Base-by-base conservation (phyloP, 441 rosid genomes). In the Manihot esculenta region DNA sequence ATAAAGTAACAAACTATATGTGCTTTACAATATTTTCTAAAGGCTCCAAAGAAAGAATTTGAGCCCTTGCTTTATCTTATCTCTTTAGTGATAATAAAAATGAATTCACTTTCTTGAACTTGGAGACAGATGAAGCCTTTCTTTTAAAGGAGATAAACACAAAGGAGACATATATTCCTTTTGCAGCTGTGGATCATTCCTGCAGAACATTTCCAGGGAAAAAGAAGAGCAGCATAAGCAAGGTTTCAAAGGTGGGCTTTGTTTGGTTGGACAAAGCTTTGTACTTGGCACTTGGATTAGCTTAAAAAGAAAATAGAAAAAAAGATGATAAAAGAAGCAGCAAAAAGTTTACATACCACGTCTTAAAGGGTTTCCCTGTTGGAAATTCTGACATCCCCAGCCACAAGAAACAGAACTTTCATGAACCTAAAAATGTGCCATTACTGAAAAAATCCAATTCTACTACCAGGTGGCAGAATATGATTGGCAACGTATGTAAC, bases 1-100 rank as follows among this genome's bases (percentile, higher is more conserved):
- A 17, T 3, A n/a, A n/a, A n/a, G n/a, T n/a, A n/a, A n/a, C n/a
- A 59, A 66, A 7, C 42, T 21, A 17, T 38, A 11, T 26, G 23
- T 30, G 38, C 68, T 41, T 27, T 1, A 49, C 24, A 26, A 20
- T 9, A 65, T 59, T 73, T 5, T 35, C 8, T 7, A 9, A 58
- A 50, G 55, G 20, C 60, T 35, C 47, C 14, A 64, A 64, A 49
- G 71, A 38, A 71, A 18, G 53, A 24, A 38, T 24, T 50, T 51
- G n/a, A 61, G 26, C 48, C 42, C 24, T 47, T 2, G 18, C 41
- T 62, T 20, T n/a, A n/a, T n/a, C 10, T 42, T 33, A 38, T 62
- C n/a, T 42, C 30, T 59, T 13, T 24, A 70, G 42, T 38, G 72
- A 70, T 54, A 49, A 66, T 45, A 14, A 54, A 18, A 66, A 66